A percentile compares a stretch with the other conserved stretches of the same genome.
Evolutionary conservation across 148 eudicot genomes (phyloP).

Genomic region (Spergularia bocconei): DNA sequence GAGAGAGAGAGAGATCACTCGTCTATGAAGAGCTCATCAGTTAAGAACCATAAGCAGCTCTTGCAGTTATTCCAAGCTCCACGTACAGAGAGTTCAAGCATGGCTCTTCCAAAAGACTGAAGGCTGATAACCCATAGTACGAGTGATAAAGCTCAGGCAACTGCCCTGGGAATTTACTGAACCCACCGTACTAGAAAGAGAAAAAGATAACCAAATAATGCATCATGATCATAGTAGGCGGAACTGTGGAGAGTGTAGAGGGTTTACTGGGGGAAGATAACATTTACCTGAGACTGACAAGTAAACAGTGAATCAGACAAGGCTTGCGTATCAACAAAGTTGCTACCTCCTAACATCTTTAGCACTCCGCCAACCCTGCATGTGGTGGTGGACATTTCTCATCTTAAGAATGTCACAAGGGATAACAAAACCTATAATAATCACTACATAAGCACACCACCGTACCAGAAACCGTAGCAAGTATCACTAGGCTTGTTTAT

Average conservation of each 20-base stretch:
- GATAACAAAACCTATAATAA: not conserved
- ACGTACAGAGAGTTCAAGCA: constrained; percentile 47
- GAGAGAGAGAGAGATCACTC: too few species aligned
- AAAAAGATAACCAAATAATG: not conserved
- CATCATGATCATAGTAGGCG: not conserved
- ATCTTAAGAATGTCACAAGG: not conserved
- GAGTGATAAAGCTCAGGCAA: constrained; percentile 92
- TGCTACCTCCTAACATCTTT: constrained; percentile 65
- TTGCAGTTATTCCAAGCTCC: constrained; percentile 62
- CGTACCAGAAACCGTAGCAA: constrained; percentile 90
- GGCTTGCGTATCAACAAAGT: constrained; percentile 46
- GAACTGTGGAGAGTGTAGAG: too few species aligned
- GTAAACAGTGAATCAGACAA: constrained; percentile 57
- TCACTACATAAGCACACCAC: not conserved
- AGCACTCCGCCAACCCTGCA: constrained; percentile 80
- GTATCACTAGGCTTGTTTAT: constrained; percentile 76
- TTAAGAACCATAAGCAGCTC: constrained; percentile 41
- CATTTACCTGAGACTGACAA: constrained; percentile 75
- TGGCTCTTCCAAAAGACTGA: constrained; percentile 71
- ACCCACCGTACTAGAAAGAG: constrained; percentile 77
- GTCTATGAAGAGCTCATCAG: not conserved
- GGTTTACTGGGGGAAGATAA: not conserved
- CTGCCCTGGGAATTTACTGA: constrained; percentile 75
- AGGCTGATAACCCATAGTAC: constrained; percentile 76
- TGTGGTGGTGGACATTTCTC: not conserved